Evolutionary conservation across 1,284 basidiomycete species (phyloP), one percentile per base, ranked within the genome.

Genomic region (Leccinum variabile): DNA sequence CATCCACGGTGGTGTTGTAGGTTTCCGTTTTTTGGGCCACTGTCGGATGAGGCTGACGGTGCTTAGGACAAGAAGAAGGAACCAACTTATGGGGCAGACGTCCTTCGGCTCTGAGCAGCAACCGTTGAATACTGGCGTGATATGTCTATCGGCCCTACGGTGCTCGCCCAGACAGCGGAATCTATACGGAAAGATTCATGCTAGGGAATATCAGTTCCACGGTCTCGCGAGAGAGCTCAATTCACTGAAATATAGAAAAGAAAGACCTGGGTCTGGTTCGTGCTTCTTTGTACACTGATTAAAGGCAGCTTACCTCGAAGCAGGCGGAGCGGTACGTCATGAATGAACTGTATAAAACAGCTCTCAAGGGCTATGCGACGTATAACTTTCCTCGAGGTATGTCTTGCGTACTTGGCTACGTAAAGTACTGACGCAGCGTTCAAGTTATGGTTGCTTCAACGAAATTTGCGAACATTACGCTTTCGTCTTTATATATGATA

Each of bases 41-140:
- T 11, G 57, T 62, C 35, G 14, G 30, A 28, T 13, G 33, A 53
- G 10, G 53, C 58, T 65, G 53, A 72, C 33, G 32, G 56, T 6
- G 54, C 63, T 22, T 57, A 94, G 90, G 79, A 91, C 69, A 81
- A 82, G 69, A 89, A 86, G 68, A 86, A 82, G 64, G 80, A 89
- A 44, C 90, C 93, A 1, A 87, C 87, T 0, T 92, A 94, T 72
- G 97, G 97, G 0, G 83, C 91, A 4, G 97, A 98, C 70, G 85
- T 91, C 1, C 81, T 99, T 30, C 86, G 97, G 5, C 80, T 97
- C 14, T 99, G 97, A 97, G 92, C 86, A 3, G 95, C 95, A 1
- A 91, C 92, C 0, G 90, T 94, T 22, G 96, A 98, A 69, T 97
- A 94, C 70, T 91, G 92, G 70, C 85, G 85, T 33, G 97, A 99